A percentile compares a stretch with the other conserved stretches of the same genome.
Evolutionary conservation across 2,329 filamentous ascomycete genomes (phyloP).

Genomic region (Arthrocladium fulminans): DNA sequence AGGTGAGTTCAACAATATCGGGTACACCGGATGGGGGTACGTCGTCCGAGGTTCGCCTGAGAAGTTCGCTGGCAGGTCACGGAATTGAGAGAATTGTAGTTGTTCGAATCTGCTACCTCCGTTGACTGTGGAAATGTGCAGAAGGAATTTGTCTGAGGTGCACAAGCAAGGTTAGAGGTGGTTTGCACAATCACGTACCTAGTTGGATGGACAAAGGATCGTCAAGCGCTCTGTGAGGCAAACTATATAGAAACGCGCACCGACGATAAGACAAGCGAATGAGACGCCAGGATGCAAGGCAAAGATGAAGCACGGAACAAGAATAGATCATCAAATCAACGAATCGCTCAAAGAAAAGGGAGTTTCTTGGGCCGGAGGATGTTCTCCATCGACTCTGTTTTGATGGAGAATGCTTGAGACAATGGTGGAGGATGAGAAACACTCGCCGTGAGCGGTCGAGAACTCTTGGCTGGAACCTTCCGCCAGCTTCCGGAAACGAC

Average conservation of each 20-base stretch:
- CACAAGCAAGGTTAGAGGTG: background rate
- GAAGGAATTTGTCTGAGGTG: background rate
- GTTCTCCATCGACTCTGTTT: background rate
- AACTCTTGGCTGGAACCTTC: background rate
- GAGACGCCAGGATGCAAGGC: background rate
- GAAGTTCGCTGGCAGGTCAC: no score
- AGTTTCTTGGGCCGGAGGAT: background rate
- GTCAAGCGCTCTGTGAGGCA: background rate
- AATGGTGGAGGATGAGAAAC: background rate
- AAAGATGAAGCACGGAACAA: background rate
- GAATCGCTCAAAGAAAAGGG: background rate
- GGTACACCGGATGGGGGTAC: background rate
- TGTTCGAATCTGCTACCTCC: background rate
- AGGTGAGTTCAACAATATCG: background rate
- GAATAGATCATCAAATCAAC: background rate
- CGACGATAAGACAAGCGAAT: background rate
- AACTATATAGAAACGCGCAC: background rate
- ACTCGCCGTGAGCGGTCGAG: slow-evolving; percentile 3
- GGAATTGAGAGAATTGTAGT: no score
- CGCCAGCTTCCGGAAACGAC: background rate
- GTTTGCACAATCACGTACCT: background rate
- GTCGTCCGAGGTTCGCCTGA: no score
- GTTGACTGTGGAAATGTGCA: background rate
- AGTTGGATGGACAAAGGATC: background rate
- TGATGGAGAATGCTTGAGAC: slow-evolving; percentile 5